A percentile compares a stretch with the other conserved stretches of the same genome.
phyloP scores from a whole-genome alignment of 1,284 basidiomycete genomes.

The Tilletia walkeri region DNA sequence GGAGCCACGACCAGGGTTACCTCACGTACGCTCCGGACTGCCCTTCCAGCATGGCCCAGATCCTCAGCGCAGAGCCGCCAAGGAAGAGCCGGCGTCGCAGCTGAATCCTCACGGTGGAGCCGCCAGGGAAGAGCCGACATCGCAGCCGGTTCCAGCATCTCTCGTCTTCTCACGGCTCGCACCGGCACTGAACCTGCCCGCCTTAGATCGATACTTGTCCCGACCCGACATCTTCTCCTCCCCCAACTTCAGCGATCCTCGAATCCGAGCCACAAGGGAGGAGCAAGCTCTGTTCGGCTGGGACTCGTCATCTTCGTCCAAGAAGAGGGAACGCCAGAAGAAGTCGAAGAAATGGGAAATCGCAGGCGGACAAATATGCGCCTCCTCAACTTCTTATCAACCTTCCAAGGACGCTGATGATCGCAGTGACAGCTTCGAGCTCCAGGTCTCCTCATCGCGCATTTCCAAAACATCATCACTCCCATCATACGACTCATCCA shows the following conservation, averaged over 20 bases:
- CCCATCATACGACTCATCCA: neutral
- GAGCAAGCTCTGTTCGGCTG: slow-evolving; percentile 39
- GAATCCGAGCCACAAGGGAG: slow-evolving; percentile 28
- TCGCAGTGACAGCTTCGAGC: slow-evolving; percentile 8
- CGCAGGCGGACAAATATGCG: slow-evolving; percentile 17
- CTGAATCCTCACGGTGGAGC: slow-evolving; percentile 21
- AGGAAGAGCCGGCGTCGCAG: no score
- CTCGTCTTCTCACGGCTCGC: slow-evolving; percentile 46
- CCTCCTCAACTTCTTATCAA: no score
- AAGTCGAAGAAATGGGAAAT: slow-evolving; percentile 3
- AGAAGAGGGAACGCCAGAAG: neutral
- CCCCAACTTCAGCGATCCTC: slow-evolving; percentile 33
- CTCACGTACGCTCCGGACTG: neutral
- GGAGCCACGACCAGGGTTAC: neutral
- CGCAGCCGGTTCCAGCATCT: slow-evolving; percentile 32
- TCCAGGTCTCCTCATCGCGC: neutral
- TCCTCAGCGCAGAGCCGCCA: no score
- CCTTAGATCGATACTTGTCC: slow-evolving; percentile 46
- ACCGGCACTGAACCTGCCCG: slow-evolving; percentile 52
- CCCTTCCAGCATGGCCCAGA: neutral
- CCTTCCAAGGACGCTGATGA: neutral
- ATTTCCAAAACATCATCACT: neutral
- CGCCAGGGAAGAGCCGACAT: no score
- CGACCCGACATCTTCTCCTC: slow-evolving; percentile 33
- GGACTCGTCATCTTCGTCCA: slow-evolving; percentile 14